Percentiles rank a stretch among this genome's conserved stretches.
These are phyloP conservation scores for Taphrina wiesneri DNA, from an alignment of 1,139 yeast genomes.

Conservation along the genomic window DNA sequence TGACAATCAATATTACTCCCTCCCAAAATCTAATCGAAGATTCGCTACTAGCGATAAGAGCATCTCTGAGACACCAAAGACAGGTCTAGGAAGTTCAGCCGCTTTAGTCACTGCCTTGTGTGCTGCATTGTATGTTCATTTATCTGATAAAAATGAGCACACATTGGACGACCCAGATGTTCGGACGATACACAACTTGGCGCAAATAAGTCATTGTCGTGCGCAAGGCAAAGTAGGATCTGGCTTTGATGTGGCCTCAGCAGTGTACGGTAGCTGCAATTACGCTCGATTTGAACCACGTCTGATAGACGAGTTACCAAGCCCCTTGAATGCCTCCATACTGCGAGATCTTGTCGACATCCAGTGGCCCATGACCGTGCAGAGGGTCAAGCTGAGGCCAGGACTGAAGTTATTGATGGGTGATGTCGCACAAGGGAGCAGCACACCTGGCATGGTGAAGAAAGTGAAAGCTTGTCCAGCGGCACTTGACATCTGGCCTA, in stretches of 20 bases:
- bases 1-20: conserved; percentile 85
- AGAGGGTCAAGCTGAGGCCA: conserved; percentile 64
- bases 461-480: conserved; percentile 72
- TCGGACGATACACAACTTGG: conserved; percentile 64
- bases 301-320: conserved; percentile 37
- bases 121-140: conserved; percentile 60
- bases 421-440: conserved; percentile 88
- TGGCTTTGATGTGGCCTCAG: conserved; percentile 96
- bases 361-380: conserved; percentile 61
- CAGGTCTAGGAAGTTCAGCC: conserved; percentile 96
- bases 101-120: conserved; percentile 82
- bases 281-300: conserved; percentile 63
- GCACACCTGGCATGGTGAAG: conserved; percentile 85
- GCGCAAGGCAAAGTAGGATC: conserved; percentile 96
- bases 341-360: conserved; percentile 17
- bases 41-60: conserved; percentile 63
- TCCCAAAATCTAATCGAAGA: conserved; percentile 38
- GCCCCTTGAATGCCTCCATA: conserved; percentile 26
- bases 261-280: conserved; percentile 83
- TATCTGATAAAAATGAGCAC: conserved; percentile 45
- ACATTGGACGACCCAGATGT: conserved; percentile 41
- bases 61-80: conserved; percentile 78
- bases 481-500: conserved; percentile 52
- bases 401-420: conserved; percentile 79
- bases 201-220: conserved; percentile 86